Evolutionary conservation across 306 rosid species (phyloP), one percentile per base, ranked within the genome.

Genomic region (Medicago lupulina): DNA sequence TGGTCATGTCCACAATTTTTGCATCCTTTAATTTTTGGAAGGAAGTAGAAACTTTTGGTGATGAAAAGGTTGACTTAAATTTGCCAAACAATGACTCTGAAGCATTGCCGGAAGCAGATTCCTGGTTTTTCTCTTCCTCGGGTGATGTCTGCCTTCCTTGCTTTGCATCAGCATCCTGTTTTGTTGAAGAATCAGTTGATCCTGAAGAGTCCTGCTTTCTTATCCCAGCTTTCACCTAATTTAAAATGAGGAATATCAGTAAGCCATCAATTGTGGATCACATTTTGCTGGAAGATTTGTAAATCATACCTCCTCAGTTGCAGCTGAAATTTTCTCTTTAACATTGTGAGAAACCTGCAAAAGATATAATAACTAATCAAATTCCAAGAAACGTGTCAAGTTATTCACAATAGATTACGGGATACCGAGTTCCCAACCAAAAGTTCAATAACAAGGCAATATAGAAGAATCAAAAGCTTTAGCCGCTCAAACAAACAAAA

Each of bases 321-420:
- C 97, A 84, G 88, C 88, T 12, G 96, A 84, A 70, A 95, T 80
- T 87, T 89, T 95, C 90, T 90, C 97, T 82, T 89, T 95, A 70
- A 89, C 89, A 81, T 87, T 86, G 72, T 84, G 62, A 67, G 99
- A 95, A 77, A 88, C 99, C 97, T 92, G 80, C 23, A 77, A 71
- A 71, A 69, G 61, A 55, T 67, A 74, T 3, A 61, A 43, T 65
- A 62, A 67, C 63, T 18, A 57, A 55, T 74, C 25, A 55, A 62
- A 75, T 40, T 71, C 66, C 67, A 75, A 14, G 38, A 75, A 76
- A 44, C 23, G 3, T 2, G 23, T 17, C 79, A 74, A 66, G 25
- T 70, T 78, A 78, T 70, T 62, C 65, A 70, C 50, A 81, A 58
- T 39, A 41, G 50, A 78, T 16, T 63, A 41, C 50, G 14, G 50